Base-by-base conservation (phyloP, 768 basidiomycete species). In the Myochromella boudieri region DNA sequence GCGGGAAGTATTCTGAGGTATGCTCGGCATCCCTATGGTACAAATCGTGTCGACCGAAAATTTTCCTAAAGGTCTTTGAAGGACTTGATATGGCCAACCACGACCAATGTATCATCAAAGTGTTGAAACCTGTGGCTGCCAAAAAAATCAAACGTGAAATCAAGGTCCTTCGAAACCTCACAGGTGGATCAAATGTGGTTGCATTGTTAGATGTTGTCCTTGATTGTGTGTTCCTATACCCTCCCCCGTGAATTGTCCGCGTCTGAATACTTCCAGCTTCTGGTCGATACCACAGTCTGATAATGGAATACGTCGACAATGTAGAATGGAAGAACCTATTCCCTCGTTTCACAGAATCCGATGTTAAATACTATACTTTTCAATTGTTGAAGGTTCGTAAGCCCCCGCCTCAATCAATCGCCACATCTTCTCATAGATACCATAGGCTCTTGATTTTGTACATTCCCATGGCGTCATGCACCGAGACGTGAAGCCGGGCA, bases 121-220 rank as follows among this genome's bases (percentile, higher is more conserved):
- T 87, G 4, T 69, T 87, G 55, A 87, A 87, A 57, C 85, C 85
- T 18, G 84, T 87, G 32, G 82, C 72, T 64, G 77, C 74, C 62
- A 77, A 78, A 68, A 87, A 87, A 71, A 81, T 86, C 62, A 84
- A 84, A 67, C 73, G 85, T 24, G 85, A 87, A 64, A 81, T 87
- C 65, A 86, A 87, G 68, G 81, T 87, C 48, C 66, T 87, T 39
- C 77, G 80, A 49, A 85, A 85, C 62, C 60, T 87, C 21, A 76
- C 80, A 6, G 85, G 85, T 6, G 85, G 83, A 2, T 78, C 82
- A n/a, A 87, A 87, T 67, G 71, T 87, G 45, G 74, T 87, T 52
- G 74, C 69, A 3, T 59, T 87, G 46, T 64, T 84, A 55, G 85
- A 87, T 58, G 82, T 86, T 31, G 85, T 87, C 8, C 70, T 82